A percentile compares a stretch with the other conserved stretches of the same genome.
Conservation (phyloP, 345 rosid species). For the Eucalyptus guilfoylei region DNA sequence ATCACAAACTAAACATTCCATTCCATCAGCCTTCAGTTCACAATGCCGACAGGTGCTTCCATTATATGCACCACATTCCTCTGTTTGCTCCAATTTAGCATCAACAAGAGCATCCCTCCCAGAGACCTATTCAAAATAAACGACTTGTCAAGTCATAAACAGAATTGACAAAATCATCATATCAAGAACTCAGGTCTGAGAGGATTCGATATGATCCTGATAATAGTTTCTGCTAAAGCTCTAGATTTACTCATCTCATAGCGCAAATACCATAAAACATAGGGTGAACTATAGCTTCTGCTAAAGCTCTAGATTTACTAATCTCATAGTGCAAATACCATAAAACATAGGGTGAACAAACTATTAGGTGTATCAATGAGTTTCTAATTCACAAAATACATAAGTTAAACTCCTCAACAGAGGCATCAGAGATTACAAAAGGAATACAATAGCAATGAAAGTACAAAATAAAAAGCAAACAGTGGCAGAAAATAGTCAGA, state of each 20-base stretch:
- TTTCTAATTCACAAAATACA: not conserved
- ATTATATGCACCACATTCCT: slow-evolving; percentile 12
- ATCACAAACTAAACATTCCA: slow-evolving; percentile 69
- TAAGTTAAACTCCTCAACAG: not conserved
- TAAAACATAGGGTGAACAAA: not conserved
- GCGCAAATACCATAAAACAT: not conserved
- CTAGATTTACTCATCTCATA: not conserved
- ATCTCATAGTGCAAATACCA: not conserved
- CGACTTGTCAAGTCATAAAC: not conserved
- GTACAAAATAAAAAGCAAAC: not conserved
- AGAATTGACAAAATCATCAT: not conserved
- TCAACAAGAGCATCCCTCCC: slow-evolving; percentile 13
- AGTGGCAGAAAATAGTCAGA: not conserved
- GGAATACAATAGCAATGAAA: not conserved
- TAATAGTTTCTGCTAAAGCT: not conserved
- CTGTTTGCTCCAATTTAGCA: slow-evolving; percentile 33
- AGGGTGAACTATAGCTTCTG: not conserved
- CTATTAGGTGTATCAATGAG: not conserved
- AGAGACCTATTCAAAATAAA: slow-evolving; percentile 14
- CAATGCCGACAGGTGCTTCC: slow-evolving; percentile 47
- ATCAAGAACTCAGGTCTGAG: not conserved
- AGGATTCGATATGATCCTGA: not conserved
- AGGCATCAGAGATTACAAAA: not conserved
- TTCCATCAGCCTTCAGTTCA: slow-evolving; percentile 53
- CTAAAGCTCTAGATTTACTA: not conserved